phyloP scores from a whole-genome alignment of 2,329 filamentous ascomycete species.

The Graphilbum ipis-grandicollis region DNA sequence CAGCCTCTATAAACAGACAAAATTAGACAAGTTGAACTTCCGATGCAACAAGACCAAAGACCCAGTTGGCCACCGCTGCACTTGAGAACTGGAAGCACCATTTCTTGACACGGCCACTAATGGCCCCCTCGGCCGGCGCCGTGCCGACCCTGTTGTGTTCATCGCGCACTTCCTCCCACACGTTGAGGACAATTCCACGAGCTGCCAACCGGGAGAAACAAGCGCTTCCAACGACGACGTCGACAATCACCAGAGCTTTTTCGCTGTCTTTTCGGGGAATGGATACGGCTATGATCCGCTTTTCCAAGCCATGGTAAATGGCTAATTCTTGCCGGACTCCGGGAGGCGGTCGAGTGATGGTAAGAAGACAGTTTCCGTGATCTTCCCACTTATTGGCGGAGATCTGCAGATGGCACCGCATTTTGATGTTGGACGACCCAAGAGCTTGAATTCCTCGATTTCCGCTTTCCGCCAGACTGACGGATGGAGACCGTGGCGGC shows the following conservation, averaged over 20 bases:
- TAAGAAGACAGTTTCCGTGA: slow-evolving; percentile 67
- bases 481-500: slow-evolving; percentile 37
- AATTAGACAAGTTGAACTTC: slow-evolving; percentile 21
- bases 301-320: slow-evolving; percentile 54
- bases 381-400: slow-evolving; percentile 74
- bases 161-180: slow-evolving; percentile 63
- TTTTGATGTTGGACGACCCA: slow-evolving; percentile 65
- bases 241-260: slow-evolving; percentile 48
- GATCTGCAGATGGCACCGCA: slow-evolving; percentile 70
- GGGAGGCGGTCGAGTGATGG: slow-evolving; percentile 59
- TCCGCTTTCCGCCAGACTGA: slow-evolving; percentile 33
- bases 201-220: slow-evolving; percentile 73
- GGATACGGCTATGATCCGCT: slow-evolving; percentile 64
- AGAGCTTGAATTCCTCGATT: slow-evolving; percentile 33
- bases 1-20: neutral
- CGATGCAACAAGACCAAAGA: slow-evolving; percentile 37
- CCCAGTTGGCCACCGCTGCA: slow-evolving; percentile 34
- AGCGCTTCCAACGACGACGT: slow-evolving; percentile 69
- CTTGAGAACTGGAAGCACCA: slow-evolving; percentile 46
- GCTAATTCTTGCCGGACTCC: slow-evolving; percentile 40
- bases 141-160: slow-evolving; percentile 37
- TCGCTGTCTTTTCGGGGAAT: slow-evolving; percentile 45
- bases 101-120: slow-evolving; percentile 39
- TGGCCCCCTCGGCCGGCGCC: slow-evolving; percentile 31
- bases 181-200: slow-evolving; percentile 73